Base-by-base conservation (phyloP, 768 basidiomycete genomes). In the Rhizopogon salebrosus region DNA sequence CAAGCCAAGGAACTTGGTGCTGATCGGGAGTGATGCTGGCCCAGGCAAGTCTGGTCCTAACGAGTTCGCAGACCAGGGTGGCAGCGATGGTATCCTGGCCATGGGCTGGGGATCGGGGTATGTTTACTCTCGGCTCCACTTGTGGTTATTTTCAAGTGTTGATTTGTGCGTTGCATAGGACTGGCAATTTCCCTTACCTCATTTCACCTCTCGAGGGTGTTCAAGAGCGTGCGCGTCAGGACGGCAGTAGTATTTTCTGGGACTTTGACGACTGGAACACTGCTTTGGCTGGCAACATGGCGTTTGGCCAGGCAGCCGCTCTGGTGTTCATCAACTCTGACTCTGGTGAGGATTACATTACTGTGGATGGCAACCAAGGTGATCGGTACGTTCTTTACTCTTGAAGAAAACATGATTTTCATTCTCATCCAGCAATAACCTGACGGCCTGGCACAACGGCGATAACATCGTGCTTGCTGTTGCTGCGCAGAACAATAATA, bases 61-160 rank as follows among this genome's bases (percentile, higher is more conserved):
- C 61, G 75, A 79, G 46, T 88, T 80, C 51, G 42, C 68, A 26
- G 84, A 87, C 60, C 79, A 73, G 58, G 80, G 76, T 37, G 80
- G 82, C 8, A 65, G 70, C 35, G 78, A 78, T 55, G 88, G 89
- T 14, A 78, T 85, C n/a, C 73, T 94, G 10, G 90, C 89, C 8
- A 87, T 92, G 84, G 90, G 90, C 23, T 94, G 92, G 92, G 92
- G 89, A 18, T 85, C 83, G 48, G 89, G 87, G 64, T 69, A 16
- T n/a, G 66, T 60, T 14, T 11, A 1, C 14, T 16, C 7, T 16
- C 18, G 24, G 20, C 14, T 6, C 18, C 40, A 6, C n/a, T 5
- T 5, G 26, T 26, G 3, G 18, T 18, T n/a, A 0, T 29, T 41
- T 16, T 10, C 56, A 23, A 22, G 24, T 3, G 18, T 16, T 49